Evolutionary conservation across 257 asterid species (phyloP).

Genomic region (Nicotiana knightiana): DNA sequence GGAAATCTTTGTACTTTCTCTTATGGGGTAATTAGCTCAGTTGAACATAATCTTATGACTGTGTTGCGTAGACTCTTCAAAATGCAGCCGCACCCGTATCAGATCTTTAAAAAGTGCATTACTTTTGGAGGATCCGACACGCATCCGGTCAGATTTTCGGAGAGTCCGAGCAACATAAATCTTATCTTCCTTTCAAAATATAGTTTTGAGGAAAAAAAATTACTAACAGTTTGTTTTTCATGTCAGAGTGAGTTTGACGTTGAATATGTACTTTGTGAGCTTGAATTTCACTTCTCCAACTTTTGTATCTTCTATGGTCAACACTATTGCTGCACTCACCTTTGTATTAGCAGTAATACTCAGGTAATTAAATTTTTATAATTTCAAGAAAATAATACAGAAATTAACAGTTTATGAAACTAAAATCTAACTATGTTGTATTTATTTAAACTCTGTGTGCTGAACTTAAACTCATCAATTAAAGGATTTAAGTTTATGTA

Average conservation of each 20-base stretch:
- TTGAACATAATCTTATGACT: background rate
- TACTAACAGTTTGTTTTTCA: background rate
- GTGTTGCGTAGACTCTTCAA: no score
- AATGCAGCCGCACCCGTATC: no score
- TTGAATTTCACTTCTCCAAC: conserved; percentile 65
- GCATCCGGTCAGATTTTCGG: no score
- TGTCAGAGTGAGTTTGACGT: conserved; percentile 66
- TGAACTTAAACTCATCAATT: no score
- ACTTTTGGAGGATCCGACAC: no score
- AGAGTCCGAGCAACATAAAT: background rate
- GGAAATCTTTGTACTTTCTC: conserved; percentile 61
- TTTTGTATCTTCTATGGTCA: conserved; percentile 55
- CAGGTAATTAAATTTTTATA: conserved; percentile 32
- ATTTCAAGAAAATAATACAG: background rate
- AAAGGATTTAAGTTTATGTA: no score
- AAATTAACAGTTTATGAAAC: no score
- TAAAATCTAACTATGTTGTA: no score
- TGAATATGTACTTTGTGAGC: conserved; percentile 70
- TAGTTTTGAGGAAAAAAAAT: background rate
- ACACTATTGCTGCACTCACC: conserved; percentile 65
- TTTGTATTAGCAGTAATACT: conserved; percentile 60
- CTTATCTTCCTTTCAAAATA: background rate
- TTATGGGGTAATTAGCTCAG: conserved; percentile 41
- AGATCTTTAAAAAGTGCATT: no score
- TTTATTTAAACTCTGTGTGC: no score